These are phyloP conservation scores for Candida tammaniensis DNA, from an alignment of 805 yeast species.

Conservation along the genomic window DNA sequence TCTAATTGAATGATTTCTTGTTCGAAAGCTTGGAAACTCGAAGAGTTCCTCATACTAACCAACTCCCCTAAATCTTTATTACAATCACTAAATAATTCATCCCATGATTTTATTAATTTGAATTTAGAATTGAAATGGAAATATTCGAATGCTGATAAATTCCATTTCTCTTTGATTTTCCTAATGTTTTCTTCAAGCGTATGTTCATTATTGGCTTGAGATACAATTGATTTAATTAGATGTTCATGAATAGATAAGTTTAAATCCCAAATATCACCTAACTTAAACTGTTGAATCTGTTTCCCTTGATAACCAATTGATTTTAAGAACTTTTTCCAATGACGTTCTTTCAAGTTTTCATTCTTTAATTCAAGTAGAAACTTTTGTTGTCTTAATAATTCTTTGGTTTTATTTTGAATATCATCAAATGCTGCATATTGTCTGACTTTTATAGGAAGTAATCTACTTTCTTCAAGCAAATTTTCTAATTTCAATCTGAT, in stretches of 20 bases:
- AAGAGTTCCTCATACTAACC: slow-evolving; percentile 68
- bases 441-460: slow-evolving; percentile 56
- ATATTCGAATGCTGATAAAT: slow-evolving; percentile 44
- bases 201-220: slow-evolving; percentile 71
- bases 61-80: slow-evolving; percentile 61
- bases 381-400: slow-evolving; percentile 34
- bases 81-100: slow-evolving; percentile 52
- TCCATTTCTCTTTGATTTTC: slow-evolving; percentile 58
- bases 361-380: slow-evolving; percentile 48
- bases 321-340: slow-evolving; percentile 55
- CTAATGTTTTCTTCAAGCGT: slow-evolving; percentile 56
- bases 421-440: slow-evolving; percentile 69
- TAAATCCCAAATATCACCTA: slow-evolving; percentile 64
- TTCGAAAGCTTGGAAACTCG: slow-evolving; percentile 58
- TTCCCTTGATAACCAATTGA: slow-evolving; percentile 24
- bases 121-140: slow-evolving; percentile 52
- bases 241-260: slow-evolving; percentile 45
- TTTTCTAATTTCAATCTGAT: slow-evolving; percentile 51
- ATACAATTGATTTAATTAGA: slow-evolving; percentile 46
- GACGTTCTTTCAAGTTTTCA: slow-evolving; percentile 59
- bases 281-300: slow-evolving; percentile 27
- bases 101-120: slow-evolving; percentile 68
- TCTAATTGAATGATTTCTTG: slow-evolving; percentile 56
- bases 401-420: slow-evolving; percentile 46
- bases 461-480: slow-evolving; percentile 42